Conservation (phyloP, 768 basidiomycete genomes). For the Leccinum pellstonianum region DNA sequence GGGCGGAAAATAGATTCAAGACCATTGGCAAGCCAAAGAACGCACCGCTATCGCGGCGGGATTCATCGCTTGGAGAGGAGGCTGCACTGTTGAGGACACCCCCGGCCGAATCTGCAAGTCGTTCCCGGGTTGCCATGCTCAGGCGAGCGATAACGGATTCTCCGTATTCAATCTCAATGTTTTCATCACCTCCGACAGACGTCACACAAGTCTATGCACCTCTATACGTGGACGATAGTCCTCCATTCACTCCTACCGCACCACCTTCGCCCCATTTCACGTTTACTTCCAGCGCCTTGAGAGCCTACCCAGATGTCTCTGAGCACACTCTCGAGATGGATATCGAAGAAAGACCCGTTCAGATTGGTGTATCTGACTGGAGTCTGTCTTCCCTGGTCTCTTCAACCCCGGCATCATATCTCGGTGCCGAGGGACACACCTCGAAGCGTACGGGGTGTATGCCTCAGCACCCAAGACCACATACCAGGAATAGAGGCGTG, state of each 20-base stretch:
- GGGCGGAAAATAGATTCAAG: not conserved
- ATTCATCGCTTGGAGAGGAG: constrained; percentile 10
- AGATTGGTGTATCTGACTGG: constrained; percentile 11
- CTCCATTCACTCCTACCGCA: constrained; percentile 4
- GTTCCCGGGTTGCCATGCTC: constrained; percentile 11
- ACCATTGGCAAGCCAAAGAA: constrained; percentile 5
- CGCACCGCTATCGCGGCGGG: constrained; percentile 13
- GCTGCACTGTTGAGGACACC: constrained; percentile 19
- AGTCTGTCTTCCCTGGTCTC: not conserved
- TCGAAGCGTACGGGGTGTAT: constrained; percentile 7
- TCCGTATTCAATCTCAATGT: constrained; percentile 4
- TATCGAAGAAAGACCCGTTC: not conserved
- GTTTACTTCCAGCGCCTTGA: constrained; percentile 19
- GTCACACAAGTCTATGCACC: constrained; percentile 22
- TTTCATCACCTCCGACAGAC: constrained; percentile 28
- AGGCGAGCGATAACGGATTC: constrained; percentile 11
- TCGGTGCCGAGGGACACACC: constrained; percentile 14
- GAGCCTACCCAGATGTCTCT: constrained; percentile 13
- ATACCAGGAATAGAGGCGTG: constrained; percentile 17
- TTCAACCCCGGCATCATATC: constrained; percentile 3
- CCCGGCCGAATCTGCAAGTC: not conserved
- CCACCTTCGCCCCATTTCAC: constrained; percentile 18
- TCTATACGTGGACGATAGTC: constrained; percentile 17
- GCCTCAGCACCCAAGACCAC: constrained; percentile 6
- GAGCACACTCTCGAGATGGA: not conserved